Evolutionary conservation across 441 rosid species (phyloP), one percentile per base, ranked within the genome.

Genomic region (Pelargonium australe): DNA sequence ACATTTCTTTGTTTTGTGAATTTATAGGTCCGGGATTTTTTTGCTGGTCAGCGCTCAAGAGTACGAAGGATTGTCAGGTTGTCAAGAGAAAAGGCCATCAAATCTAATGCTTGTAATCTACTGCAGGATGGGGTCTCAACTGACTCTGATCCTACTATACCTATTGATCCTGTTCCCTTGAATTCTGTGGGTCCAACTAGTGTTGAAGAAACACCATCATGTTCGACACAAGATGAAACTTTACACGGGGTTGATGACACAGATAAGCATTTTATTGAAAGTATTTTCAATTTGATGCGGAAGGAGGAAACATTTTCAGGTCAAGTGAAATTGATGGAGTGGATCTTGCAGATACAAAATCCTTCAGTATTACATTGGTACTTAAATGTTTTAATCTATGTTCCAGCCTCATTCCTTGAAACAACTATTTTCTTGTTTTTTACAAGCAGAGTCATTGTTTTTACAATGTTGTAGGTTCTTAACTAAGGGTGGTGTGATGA

Each of bases 241-340:
- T 82, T 87, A 69, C 75, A 85, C 74, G 87, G 82, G 74, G 73
- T 89, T 79, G 80, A 84, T 64, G 95, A 85, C 53, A 64, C 77
- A 64, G 99, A 90, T 68, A 87, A 81, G 74, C 77, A 79, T 76
- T 95, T 95, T 77, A 80, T 87, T 76, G 86, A 86, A 72, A 92
- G 80, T 75, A 86, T 92, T 70, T 90, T 92, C 72, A 74, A 67
- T 60, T 69, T 78, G 77, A 75, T 95, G 87, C 77, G 79, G 63
- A 89, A 82, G 80, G 98, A 92, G 76, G 99, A 92, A 77, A 83
- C 97, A 20, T 95, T 92, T 84, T 82, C 86, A 68, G 98, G 99
- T 78, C 97, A 89, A 78, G 89, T 82, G 72, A 95, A 89, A 79
- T 79, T 92, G 73, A 82, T 90, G 98, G 97, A 92, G 67, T 83